These are phyloP conservation scores for Iberis pinnata DNA, from an alignment of 345 rosid genomes.

Conservation along the genomic window DNA sequence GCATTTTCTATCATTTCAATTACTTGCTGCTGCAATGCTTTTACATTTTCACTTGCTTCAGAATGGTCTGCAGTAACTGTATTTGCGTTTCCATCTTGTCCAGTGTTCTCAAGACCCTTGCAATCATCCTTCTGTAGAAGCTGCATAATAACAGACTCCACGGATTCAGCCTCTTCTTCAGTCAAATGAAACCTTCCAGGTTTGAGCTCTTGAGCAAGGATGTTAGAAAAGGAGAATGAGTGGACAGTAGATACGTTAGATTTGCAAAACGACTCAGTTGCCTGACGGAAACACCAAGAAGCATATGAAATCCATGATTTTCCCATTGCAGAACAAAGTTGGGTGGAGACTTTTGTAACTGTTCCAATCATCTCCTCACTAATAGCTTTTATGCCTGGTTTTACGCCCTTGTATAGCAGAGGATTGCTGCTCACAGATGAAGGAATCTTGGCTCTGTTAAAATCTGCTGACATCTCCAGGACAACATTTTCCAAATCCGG, in stretches of 20 bases:
- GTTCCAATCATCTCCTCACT: slow-evolving; percentile 71
- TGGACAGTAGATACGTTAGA: slow-evolving; percentile 37
- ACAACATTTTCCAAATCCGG: slow-evolving; percentile 41
- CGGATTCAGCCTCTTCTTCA: slow-evolving; percentile 53
- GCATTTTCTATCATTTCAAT: slow-evolving; percentile 58
- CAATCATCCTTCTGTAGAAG: slow-evolving; percentile 34
- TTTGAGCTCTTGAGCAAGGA: slow-evolving; percentile 49
- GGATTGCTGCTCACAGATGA: slow-evolving; percentile 26
- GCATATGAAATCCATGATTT: slow-evolving; percentile 94
- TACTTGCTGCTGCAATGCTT: slow-evolving; percentile 47
- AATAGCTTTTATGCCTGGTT: slow-evolving; percentile 31
- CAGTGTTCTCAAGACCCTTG: slow-evolving; percentile 25
- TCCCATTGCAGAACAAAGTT: slow-evolving; percentile 76
- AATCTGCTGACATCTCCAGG: slow-evolving; percentile 47
- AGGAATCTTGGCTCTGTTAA: slow-evolving; percentile 33
- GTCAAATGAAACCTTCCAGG: slow-evolving; percentile 63
- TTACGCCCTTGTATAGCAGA: slow-evolving; percentile 22
- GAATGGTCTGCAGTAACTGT: slow-evolving; percentile 34
- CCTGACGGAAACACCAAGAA: slow-evolving; percentile 84
- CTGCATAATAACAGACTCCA: slow-evolving; percentile 39
- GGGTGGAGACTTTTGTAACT: slow-evolving; percentile 67
- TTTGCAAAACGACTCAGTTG: slow-evolving; percentile 39
- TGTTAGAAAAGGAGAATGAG: slow-evolving; percentile 50
- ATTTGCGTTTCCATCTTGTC: slow-evolving; percentile 25
- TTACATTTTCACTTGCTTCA: slow-evolving; percentile 27